Conservation (phyloP, 495 filamentous ascomycete genomes). For the Tetracladium setigerum region DNA sequence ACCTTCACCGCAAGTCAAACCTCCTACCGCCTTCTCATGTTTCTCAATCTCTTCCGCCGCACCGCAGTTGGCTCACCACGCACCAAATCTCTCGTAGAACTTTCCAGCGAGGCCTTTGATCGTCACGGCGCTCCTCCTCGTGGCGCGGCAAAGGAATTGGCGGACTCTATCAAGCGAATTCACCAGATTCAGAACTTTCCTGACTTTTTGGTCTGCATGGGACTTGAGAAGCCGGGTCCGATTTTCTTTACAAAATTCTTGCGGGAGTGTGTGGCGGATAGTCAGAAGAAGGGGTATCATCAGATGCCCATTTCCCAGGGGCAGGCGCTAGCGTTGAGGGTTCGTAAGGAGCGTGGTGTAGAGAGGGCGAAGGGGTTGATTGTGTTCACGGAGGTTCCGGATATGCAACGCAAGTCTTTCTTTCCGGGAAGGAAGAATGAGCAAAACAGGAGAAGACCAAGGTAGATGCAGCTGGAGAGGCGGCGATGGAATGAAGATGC, state of each 20-base stretch:
- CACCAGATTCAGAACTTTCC: conserved; percentile 35
- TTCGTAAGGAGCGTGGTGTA: conserved; percentile 21
- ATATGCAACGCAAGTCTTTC: background rate
- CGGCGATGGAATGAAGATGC: no score
- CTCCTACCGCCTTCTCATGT: conserved; percentile 46
- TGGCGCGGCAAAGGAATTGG: conserved; percentile 31
- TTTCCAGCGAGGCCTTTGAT: conserved; percentile 38
- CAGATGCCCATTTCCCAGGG: conserved; percentile 22
- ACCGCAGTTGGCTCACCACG: conserved; percentile 30
- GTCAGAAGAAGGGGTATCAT: conserved; percentile 36
- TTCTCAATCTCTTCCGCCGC: conserved; percentile 40
- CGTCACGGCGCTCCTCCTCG: conserved; percentile 38
- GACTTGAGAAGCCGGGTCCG: conserved; percentile 23
- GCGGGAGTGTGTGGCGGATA: conserved; percentile 28
- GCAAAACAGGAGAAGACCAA: no score
- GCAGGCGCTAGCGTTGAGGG: conserved; percentile 20
- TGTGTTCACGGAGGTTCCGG: no score
- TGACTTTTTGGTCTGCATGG: conserved; percentile 35
- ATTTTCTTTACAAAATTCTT: conserved; percentile 30
- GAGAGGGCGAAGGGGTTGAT: conserved; percentile 12
- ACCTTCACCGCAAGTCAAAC: conserved; percentile 39
- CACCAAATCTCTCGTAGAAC: conserved; percentile 26
- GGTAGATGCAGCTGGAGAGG: no score
- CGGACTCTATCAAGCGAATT: conserved; percentile 34
- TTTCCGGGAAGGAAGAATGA: background rate